Conservation (phyloP, 495 filamentous ascomycete genomes). For the Penicillium chermesinum region DNA sequence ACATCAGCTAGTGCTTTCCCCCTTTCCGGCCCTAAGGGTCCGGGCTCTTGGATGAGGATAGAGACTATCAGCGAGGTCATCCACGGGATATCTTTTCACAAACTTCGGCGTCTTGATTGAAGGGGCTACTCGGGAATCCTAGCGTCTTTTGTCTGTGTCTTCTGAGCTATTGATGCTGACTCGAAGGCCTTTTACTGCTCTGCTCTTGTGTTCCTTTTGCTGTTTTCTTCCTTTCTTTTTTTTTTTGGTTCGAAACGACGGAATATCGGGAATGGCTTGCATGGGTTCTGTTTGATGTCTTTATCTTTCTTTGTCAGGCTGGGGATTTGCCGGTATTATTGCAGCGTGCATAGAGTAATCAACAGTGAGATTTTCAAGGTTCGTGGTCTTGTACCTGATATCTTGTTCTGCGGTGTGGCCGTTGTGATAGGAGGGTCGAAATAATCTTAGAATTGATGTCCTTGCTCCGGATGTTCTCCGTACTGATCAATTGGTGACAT, state of each 20-base stretch:
- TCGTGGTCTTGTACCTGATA: too few species aligned
- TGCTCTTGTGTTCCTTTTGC: not conserved
- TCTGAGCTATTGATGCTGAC: not conserved
- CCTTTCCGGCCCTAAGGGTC: too few species aligned
- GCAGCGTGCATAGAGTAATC: constrained; percentile 26
- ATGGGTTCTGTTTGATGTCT: constrained; percentile 13
- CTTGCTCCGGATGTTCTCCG: too few species aligned
- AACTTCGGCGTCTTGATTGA: not conserved
- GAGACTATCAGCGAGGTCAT: too few species aligned
- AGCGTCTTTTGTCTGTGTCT: not conserved
- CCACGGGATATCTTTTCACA: not conserved
- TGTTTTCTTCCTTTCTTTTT: constrained; percentile 7
- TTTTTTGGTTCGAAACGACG: constrained; percentile 9
- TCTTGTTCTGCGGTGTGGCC: too few species aligned
- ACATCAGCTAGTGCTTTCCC: too few species aligned
- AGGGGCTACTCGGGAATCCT: too few species aligned
- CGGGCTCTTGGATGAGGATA: too few species aligned
- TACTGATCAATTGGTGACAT: too few species aligned
- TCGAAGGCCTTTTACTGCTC: constrained; percentile 1
- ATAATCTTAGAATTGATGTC: too few species aligned
- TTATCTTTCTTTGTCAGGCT: constrained; percentile 6
- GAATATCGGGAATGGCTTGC: constrained; percentile 7
- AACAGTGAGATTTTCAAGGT: too few species aligned
- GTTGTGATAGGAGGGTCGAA: too few species aligned
- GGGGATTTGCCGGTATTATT: constrained; percentile 12